These are phyloP conservation scores for Quercus phellos DNA, from an alignment of 331 rosid genomes.

Conservation along the genomic window DNA sequence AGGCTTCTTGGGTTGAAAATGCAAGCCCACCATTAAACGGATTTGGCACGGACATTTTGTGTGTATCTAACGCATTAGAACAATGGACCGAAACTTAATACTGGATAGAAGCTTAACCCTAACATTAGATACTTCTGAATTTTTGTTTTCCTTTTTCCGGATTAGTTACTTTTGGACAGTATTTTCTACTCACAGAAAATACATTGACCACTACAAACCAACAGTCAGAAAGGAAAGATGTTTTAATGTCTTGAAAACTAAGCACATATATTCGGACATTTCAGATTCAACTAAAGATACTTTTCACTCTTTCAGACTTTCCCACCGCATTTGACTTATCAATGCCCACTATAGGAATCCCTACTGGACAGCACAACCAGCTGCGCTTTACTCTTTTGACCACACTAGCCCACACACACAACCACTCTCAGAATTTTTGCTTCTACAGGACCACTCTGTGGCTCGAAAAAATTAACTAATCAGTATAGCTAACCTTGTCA, in stretches of 20 bases:
- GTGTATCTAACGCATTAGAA: too few relatives aligned
- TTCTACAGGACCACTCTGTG: conserved; percentile 12
- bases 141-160: too few relatives aligned
- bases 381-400: conserved; percentile 38
- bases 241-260: conserved; percentile 16
- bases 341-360: conserved; percentile 8
- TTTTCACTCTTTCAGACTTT: background rate
- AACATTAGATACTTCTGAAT: background rate
- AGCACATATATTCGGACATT: conserved; percentile 22
- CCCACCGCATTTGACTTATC: conserved; percentile 38
- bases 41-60: too few relatives aligned
- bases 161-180: background rate
- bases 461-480: conserved; percentile 11
- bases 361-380: conserved; percentile 17
- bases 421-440: conserved; percentile 17
- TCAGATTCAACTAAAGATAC: conserved; percentile 18
- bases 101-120: background rate
- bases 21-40: too few relatives aligned
- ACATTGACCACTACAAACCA: conserved; percentile 16
- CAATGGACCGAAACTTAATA: background rate
- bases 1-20: background rate
- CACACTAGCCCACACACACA: conserved; percentile 8
- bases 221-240: conserved; percentile 2
- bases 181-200: background rate
- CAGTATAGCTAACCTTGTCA: background rate